phyloP scores from a whole-genome alignment of 805 yeast species.

The Candida pseudoglaebosa region DNA sequence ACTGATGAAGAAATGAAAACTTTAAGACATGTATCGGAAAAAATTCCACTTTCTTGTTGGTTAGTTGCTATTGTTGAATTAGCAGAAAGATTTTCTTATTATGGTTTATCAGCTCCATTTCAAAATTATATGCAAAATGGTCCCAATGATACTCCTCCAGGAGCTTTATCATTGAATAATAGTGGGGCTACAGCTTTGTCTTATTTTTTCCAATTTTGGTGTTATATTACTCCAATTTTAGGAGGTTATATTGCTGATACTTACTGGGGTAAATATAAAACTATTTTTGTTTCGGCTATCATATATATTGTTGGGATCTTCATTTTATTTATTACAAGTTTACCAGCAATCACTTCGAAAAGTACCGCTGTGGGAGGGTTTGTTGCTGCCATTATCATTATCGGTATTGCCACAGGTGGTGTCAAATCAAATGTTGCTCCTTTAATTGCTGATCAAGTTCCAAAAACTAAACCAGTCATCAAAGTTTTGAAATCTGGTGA shows the following conservation, averaged over 20 bases:
- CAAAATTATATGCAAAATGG: conserved; percentile 71
- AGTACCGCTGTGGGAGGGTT: conserved; percentile 63
- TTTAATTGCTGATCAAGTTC: conserved; percentile 62
- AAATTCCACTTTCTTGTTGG: conserved; percentile 54
- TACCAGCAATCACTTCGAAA: conserved; percentile 51
- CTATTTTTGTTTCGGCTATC: conserved; percentile 58
- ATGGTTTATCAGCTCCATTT: conserved; percentile 73
- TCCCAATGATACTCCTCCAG: conserved; percentile 37
- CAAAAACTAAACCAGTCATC: conserved; percentile 36
- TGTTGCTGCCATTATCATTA: conserved; percentile 48
- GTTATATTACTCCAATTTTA: conserved; percentile 72
- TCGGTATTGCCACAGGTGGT: conserved; percentile 79
- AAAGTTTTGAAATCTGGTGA: conserved; percentile 38
- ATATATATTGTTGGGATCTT: conserved; percentile 61
- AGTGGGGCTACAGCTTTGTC: conserved; percentile 68
- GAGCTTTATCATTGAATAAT: conserved; percentile 54
- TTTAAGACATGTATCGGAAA: conserved; percentile 50
- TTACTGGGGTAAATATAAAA: conserved; percentile 66
- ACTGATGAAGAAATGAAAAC: conserved; percentile 52
- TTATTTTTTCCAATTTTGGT: conserved; percentile 77
- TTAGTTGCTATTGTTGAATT: conserved; percentile 69
- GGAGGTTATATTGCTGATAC: conserved; percentile 78
- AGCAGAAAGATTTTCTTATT: conserved; percentile 77
- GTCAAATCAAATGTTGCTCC: conserved; percentile 76
- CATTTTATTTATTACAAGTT: conserved; percentile 63